Conservation (phyloP, 2,329 filamentous ascomycete species). For the Thelonectria rubi region DNA sequence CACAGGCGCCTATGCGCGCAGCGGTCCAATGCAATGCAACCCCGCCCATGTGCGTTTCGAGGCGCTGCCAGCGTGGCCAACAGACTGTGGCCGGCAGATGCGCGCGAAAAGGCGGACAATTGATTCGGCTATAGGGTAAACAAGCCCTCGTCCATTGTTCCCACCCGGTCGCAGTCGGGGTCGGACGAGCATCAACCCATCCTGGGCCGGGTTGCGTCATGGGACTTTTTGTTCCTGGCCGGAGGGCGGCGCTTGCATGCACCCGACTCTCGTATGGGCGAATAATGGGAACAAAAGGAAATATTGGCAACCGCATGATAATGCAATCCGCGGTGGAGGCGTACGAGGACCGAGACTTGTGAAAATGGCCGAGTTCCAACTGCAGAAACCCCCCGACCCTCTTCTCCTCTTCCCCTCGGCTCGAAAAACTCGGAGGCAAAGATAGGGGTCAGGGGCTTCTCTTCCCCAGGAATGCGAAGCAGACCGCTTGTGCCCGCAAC, state of each 20-base stretch:
- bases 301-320: slow-evolving; percentile 21
- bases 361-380: slow-evolving; percentile 17
- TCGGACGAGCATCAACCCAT: slow-evolving; percentile 32
- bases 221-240: slow-evolving; percentile 27
- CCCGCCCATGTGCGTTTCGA: slow-evolving; percentile 32
- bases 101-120: slow-evolving; percentile 13
- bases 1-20: slow-evolving; percentile 32
- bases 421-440: neutral
- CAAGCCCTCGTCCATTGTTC: slow-evolving; percentile 19
- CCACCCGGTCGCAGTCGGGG: slow-evolving; percentile 36
- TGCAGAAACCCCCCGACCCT: neutral
- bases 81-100: slow-evolving; percentile 36
- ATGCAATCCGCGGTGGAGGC: slow-evolving; percentile 21
- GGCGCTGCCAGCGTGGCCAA: slow-evolving; percentile 37
- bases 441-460: slow-evolving; percentile 34
- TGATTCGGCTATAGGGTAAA: slow-evolving; percentile 39
- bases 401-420: neutral
- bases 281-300: slow-evolving; percentile 1
- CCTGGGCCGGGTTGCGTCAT: slow-evolving; percentile 40
- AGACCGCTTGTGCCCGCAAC: slow-evolving; percentile 29
- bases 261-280: slow-evolving; percentile 20
- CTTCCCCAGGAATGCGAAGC: slow-evolving; percentile 3
- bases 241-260: slow-evolving; percentile 34
- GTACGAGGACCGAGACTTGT: neutral
- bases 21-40: slow-evolving; percentile 24